Percentiles rank a stretch among this genome's conserved stretches.
phyloP scores from a whole-genome alignment of 257 asterid genomes.

The Eucommia ulmoides region DNA sequence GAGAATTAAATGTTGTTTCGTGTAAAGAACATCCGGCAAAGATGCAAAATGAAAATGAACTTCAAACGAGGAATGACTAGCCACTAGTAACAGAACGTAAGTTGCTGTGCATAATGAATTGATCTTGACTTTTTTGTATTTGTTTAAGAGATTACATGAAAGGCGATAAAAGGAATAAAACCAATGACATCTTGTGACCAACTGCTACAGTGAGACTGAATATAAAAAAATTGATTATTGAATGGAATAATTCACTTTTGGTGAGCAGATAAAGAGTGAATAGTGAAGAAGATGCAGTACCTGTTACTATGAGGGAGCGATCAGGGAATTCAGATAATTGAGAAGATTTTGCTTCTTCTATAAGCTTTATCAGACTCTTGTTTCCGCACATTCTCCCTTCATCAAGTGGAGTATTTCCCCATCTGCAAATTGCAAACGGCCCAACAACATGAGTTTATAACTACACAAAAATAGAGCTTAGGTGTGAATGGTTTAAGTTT shows the following conservation, averaged over 20 bases:
- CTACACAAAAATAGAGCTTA: too few species aligned
- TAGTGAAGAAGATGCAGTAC: slow-evolving; percentile 14
- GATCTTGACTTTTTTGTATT: neutral
- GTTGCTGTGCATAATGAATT: neutral
- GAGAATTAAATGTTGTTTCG: too few species aligned
- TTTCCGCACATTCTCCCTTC: slow-evolving; percentile 69
- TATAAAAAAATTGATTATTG: neutral
- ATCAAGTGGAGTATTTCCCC: slow-evolving; percentile 79
- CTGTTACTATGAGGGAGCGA: slow-evolving; percentile 32
- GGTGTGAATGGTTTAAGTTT: too few species aligned
- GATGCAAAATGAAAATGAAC: too few species aligned
- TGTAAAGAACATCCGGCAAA: too few species aligned
- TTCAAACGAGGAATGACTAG: too few species aligned
- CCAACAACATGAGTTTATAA: slow-evolving; percentile 7
- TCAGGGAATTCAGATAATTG: slow-evolving; percentile 34
- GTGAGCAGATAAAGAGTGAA: neutral
- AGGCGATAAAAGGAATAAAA: neutral
- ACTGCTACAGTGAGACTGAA: neutral
- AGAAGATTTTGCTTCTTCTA: slow-evolving; percentile 53
- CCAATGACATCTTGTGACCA: neutral
- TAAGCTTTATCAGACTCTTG: slow-evolving; percentile 47
- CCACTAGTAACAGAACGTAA: neutral
- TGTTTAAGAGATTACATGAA: neutral
- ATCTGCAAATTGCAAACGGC: slow-evolving; percentile 29
- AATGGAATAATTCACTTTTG: neutral